Base-by-base conservation (phyloP, 1,139 yeast genomes). In the Williopsis jadinii region DNA sequence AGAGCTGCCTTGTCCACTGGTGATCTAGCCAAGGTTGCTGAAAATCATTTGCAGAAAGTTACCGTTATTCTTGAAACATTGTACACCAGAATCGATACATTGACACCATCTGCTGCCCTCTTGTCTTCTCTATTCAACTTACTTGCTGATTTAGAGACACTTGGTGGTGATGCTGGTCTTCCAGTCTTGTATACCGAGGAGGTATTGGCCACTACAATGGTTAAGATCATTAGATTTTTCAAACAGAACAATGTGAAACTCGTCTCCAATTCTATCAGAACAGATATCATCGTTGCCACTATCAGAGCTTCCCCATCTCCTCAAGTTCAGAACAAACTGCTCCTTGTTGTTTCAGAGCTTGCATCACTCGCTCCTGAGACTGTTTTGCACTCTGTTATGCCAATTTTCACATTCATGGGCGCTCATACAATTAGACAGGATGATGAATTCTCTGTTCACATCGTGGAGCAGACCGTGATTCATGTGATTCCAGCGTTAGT, bases 371-470 rank as follows among this genome's bases (percentile, higher is more conserved):
- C 92, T 13, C 96, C 98, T 9, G 97, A 92, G 59, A 77, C 84
- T 33, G 88, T 92, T 32, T 70, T 94, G 49, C 97, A 94, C 64
- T 85, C 97, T 3, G 95, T 94, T 11, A 92, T 92, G 99, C 98
- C 99, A 14, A 90, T 92, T 41, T 92, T 92, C 68, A 94, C 98
- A 0, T 94, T 92, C 56, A 92, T 92, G 98, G 99, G 99, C 43
- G 95, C 97, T 28, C 95, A 88, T 56, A 88, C 97, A 11, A 77
- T 94, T 40, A 82, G 96, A 58, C 97, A 92, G 66, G 98, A 92
- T 62, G 97, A 92, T 60, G 97, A 88, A 56, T 90, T 86, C 59
- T 86, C 97, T 2, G 84, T 84, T 36, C 84, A 85, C 50, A 97
- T 92, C 32, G 87, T 94, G 48, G 95, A 88, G 56, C 94, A 87